Percentiles rank a stretch among this genome's conserved stretches.
Evolutionary conservation across 2,329 filamentous ascomycete species (phyloP).

Genomic region (Geosmithia morbida): DNA sequence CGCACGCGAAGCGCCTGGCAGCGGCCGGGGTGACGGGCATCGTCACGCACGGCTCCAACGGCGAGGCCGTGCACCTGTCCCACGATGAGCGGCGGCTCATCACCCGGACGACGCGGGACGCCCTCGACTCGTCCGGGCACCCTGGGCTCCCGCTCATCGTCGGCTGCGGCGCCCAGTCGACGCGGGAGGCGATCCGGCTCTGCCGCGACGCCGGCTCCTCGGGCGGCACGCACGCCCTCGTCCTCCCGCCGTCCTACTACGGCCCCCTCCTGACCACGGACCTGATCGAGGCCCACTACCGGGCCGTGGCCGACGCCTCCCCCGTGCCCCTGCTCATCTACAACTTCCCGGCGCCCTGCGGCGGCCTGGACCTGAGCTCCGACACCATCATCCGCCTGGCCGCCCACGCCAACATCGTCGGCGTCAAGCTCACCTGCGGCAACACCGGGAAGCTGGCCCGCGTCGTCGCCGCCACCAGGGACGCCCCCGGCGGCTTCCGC

Average conservation of each 20-base stretch:
- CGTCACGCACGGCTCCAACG: slow-evolving; percentile 58
- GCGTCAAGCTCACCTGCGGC: slow-evolving; percentile 49
- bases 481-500: slow-evolving; percentile 31
- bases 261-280: slow-evolving; percentile 41
- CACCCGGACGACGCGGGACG: slow-evolving; percentile 44
- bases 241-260: slow-evolving; percentile 59
- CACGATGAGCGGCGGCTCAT: slow-evolving; percentile 49
- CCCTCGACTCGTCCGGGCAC: slow-evolving; percentile 42
- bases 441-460: slow-evolving; percentile 45
- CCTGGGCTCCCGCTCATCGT: slow-evolving; percentile 47
- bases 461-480: slow-evolving; percentile 28
- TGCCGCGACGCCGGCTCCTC: slow-evolving; percentile 48
- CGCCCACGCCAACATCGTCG: slow-evolving; percentile 41
- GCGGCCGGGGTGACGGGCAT: slow-evolving; percentile 50
- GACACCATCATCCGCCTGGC: slow-evolving; percentile 39
- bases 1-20: slow-evolving; percentile 43
- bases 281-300: slow-evolving; percentile 47
- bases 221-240: slow-evolving; percentile 52
- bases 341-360: slow-evolving; percentile 45
- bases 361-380: slow-evolving; percentile 42
- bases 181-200: slow-evolving; percentile 50
- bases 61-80: slow-evolving; percentile 57
- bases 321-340: slow-evolving; percentile 48
- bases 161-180: slow-evolving; percentile 55
- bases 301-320: slow-evolving; percentile 39